Percentiles rank a stretch among this genome's conserved stretches.
These are phyloP conservation scores for Combretum micranthum DNA, from an alignment of 345 rosid genomes.

Conservation along the genomic window DNA sequence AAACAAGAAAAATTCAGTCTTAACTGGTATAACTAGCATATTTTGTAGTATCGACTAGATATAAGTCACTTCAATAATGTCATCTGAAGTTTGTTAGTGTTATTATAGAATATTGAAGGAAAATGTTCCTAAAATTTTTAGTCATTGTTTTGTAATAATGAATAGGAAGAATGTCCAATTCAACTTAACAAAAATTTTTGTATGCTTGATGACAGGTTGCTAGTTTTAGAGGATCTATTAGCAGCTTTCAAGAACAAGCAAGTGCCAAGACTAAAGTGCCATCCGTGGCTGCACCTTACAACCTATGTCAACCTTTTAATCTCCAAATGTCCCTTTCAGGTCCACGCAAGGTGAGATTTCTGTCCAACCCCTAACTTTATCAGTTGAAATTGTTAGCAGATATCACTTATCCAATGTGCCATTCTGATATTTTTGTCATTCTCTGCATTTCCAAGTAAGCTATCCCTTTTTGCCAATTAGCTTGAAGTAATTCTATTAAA, in stretches of 20 bases:
- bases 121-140: neutral
- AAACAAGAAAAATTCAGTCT: too few species aligned
- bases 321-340: conserved; percentile 58
- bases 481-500: too few species aligned
- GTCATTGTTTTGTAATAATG: neutral
- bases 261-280: conserved; percentile 57
- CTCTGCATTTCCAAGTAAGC: too few species aligned
- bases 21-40: too few species aligned
- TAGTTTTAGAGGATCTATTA: conserved; percentile 79
- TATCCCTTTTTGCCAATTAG: too few species aligned
- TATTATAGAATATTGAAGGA: too few species aligned
- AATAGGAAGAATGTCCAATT: neutral
- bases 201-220: conserved; percentile 62
- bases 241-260: conserved; percentile 90
- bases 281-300: conserved; percentile 59
- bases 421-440: too few species aligned
- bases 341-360: conserved; percentile 52
- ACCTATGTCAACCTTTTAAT: conserved; percentile 66
- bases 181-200: neutral
- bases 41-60: too few species aligned
- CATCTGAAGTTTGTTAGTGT: too few species aligned
- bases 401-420: neutral
- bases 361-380: neutral
- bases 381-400: too few species aligned
- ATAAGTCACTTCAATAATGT: too few species aligned